Evolutionary conservation across 306 rosid species (phyloP).

Genomic region (Sindora glabra): DNA sequence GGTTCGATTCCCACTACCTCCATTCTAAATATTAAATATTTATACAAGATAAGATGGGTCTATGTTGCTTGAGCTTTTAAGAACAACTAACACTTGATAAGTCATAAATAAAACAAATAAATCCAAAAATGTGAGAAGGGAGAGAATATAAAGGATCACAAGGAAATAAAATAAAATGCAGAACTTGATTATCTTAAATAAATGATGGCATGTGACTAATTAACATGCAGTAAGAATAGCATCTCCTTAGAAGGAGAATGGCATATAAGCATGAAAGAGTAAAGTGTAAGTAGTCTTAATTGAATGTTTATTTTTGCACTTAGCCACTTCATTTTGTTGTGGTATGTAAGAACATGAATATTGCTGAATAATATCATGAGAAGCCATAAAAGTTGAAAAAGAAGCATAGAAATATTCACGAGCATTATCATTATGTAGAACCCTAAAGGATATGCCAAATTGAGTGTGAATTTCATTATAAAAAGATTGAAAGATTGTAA

Average conservation of each 20-base stretch:
- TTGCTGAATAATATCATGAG: neutral
- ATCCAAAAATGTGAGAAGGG: neutral
- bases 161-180: neutral
- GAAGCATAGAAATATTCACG: neutral
- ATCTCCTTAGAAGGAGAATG: neutral
- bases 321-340: neutral
- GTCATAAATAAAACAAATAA: neutral
- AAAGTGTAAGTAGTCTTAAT: neutral
- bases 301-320: neutral
- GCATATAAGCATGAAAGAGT: neutral
- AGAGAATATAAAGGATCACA: neutral
- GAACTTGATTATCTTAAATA: neutral
- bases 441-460: neutral
- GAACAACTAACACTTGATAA: too few relatives aligned
- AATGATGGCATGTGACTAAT: neutral
- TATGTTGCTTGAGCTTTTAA: too few relatives aligned
- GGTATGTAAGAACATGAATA: neutral
- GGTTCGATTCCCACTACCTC: too few relatives aligned
- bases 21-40: too few relatives aligned
- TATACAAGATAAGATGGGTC: too few relatives aligned
- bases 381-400: neutral
- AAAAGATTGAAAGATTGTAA: neutral
- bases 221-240: neutral
- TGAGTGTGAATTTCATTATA: neutral
- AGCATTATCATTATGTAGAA: neutral